phyloP scores from a whole-genome alignment of 2,329 filamentous ascomycete species.

The Epichloe scottii region DNA sequence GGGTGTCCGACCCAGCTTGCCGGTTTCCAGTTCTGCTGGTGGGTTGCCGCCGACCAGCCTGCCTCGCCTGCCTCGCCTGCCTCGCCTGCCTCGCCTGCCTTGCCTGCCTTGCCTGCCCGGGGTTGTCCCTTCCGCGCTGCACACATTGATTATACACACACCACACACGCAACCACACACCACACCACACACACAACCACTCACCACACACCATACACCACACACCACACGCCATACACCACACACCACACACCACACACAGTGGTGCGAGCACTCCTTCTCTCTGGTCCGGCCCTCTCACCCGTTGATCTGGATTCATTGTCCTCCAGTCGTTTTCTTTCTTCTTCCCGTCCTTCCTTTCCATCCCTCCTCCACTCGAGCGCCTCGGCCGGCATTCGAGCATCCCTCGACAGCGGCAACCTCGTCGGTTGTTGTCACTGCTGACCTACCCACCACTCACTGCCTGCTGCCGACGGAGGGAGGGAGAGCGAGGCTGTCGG shows the following conservation, averaged over 20 bases:
- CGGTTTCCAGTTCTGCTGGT: neutral
- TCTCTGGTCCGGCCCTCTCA: neutral
- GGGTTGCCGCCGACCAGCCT: neutral
- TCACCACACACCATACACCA: neutral
- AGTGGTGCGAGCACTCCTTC: neutral
- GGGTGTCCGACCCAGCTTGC: neutral
- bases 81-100: neutral
- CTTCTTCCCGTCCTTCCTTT: neutral
- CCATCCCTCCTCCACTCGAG: neutral
- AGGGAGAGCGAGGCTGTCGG: no score
- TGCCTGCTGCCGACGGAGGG: neutral
- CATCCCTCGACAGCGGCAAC: neutral
- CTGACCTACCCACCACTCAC: neutral
- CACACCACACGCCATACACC: neutral
- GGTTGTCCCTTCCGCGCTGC: neutral
- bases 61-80: neutral
- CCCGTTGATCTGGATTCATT: neutral
- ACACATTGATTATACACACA: neutral
- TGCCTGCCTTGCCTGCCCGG: neutral
- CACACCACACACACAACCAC: neutral
- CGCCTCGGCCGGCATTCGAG: neutral
- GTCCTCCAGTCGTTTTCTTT: neutral
- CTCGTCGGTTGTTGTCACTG: neutral
- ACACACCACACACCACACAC: neutral
- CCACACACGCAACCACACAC: neutral